Conservation (phyloP, 2,329 filamentous ascomycete species). For the Didymella pinodella region DNA sequence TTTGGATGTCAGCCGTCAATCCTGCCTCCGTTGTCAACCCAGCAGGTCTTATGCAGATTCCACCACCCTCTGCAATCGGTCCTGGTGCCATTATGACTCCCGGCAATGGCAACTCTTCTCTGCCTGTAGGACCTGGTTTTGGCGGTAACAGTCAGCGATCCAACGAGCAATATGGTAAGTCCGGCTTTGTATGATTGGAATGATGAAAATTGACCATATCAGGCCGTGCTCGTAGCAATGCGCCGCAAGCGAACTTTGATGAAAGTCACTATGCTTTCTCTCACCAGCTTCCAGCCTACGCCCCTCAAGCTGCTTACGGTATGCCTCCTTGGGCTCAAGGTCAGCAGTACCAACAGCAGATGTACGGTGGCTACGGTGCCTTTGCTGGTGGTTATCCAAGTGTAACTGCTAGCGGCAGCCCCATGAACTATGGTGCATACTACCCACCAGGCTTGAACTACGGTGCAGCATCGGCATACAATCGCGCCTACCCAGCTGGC, state of each 20-base stretch:
- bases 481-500: slow-evolving; percentile 30
- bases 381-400: slow-evolving; percentile 33
- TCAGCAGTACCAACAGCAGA: slow-evolving; percentile 32
- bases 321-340: slow-evolving; percentile 39
- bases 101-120: slow-evolving; percentile 27
- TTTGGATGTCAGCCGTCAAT: slow-evolving; percentile 99
- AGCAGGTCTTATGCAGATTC: slow-evolving; percentile 43
- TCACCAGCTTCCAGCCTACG: slow-evolving; percentile 41
- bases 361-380: slow-evolving; percentile 33
- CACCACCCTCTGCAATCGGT: slow-evolving; percentile 49
- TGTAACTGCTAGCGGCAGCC: slow-evolving; percentile 37
- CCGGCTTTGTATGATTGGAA: background rate
- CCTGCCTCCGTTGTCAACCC: slow-evolving; percentile 79
- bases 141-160: slow-evolving; percentile 36
- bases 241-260: slow-evolving; percentile 34
- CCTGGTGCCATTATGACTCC: slow-evolving; percentile 48
- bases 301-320: slow-evolving; percentile 34
- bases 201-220: slow-evolving; percentile 20
- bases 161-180: slow-evolving; percentile 42
- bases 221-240: slow-evolving; percentile 32
- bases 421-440: slow-evolving; percentile 44
- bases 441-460: slow-evolving; percentile 41
- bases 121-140: slow-evolving; percentile 46
- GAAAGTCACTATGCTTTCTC: slow-evolving; percentile 43
- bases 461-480: slow-evolving; percentile 34